phyloP scores from a whole-genome alignment of 805 yeast species.

The Nakazawaea ambrosiae region DNA sequence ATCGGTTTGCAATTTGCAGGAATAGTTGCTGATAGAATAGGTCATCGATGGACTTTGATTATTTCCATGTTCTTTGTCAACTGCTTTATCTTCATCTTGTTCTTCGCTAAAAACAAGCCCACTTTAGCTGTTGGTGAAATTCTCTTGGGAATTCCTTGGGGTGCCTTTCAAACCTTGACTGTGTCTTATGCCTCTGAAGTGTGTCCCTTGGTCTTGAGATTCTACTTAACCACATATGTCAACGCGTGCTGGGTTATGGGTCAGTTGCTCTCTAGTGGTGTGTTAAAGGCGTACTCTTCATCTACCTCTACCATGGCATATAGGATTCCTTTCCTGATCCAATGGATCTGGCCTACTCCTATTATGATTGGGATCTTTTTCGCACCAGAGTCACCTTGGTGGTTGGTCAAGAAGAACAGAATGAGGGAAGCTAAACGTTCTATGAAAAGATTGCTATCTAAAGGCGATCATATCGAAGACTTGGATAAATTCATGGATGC shows the following conservation, averaged over 20 bases:
- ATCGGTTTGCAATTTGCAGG: constrained; percentile 36
- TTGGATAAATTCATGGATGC: constrained; percentile 18
- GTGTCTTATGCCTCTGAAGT: constrained; percentile 56
- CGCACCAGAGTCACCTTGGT: constrained; percentile 57
- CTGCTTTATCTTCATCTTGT: constrained; percentile 30
- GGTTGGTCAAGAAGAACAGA: constrained; percentile 37
- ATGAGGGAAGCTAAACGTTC: constrained; percentile 35
- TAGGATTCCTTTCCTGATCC: constrained; percentile 49
- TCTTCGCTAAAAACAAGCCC: constrained; percentile 31
- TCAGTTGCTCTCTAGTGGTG: constrained; percentile 47
- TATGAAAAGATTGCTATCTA: constrained; percentile 23
- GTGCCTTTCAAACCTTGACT: constrained; percentile 43
- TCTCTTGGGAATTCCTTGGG: constrained; percentile 44
- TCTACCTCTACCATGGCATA: constrained; percentile 30
- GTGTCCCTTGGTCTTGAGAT: constrained; percentile 45
- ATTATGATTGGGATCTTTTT: constrained; percentile 33
- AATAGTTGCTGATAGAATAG: constrained; percentile 31
- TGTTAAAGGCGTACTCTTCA: constrained; percentile 29
- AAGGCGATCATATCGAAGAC: neutral
- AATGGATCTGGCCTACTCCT: constrained; percentile 55
- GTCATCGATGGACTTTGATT: constrained; percentile 33
- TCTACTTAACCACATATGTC: constrained; percentile 40
- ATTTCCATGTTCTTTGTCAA: constrained; percentile 22
- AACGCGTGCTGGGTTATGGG: constrained; percentile 53
- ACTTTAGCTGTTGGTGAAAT: constrained; percentile 36